These are phyloP conservation scores for Hygrophorus pudorinus DNA, from an alignment of 768 basidiomycete species.

Conservation along the genomic window DNA sequence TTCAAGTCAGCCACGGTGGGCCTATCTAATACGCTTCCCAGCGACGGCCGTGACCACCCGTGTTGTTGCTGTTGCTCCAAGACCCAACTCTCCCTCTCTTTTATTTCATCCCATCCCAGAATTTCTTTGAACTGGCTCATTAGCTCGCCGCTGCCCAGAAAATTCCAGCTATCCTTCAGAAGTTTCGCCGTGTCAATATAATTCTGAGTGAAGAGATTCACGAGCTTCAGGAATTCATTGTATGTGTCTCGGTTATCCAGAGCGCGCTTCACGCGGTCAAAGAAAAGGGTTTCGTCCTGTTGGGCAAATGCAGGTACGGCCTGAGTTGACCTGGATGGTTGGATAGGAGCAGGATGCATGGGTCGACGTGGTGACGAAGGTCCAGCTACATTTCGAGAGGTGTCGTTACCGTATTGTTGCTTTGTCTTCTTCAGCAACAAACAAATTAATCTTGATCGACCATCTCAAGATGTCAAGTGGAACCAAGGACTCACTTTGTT, in stretches of 20 bases:
- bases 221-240: constrained; percentile 91
- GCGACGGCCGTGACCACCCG: constrained; percentile 42
- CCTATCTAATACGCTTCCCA: constrained; percentile 21
- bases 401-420: constrained; percentile 31
- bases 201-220: constrained; percentile 92
- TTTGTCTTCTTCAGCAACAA: constrained; percentile 26
- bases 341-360: constrained; percentile 3
- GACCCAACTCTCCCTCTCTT: constrained; percentile 45
- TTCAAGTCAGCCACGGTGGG: constrained; percentile 59
- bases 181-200: constrained; percentile 82
- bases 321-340: constrained; percentile 8
- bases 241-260: constrained; percentile 69
- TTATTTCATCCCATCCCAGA: constrained; percentile 76
- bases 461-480: constrained; percentile 14
- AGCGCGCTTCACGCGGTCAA: constrained; percentile 76
- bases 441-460: no score
- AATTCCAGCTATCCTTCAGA: constrained; percentile 70
- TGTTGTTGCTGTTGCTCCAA: constrained; percentile 34
- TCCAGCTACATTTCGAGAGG: constrained; percentile 22
- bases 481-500: constrained; percentile 28
- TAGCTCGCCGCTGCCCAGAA: constrained; percentile 68
- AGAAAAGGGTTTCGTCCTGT: constrained; percentile 62
- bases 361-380: constrained; percentile 25
- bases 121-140: constrained; percentile 78
- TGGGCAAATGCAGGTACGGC: constrained; percentile 19